Base-by-base conservation (phyloP, 1,139 yeast species). In the Yamadazyma triangularis region DNA sequence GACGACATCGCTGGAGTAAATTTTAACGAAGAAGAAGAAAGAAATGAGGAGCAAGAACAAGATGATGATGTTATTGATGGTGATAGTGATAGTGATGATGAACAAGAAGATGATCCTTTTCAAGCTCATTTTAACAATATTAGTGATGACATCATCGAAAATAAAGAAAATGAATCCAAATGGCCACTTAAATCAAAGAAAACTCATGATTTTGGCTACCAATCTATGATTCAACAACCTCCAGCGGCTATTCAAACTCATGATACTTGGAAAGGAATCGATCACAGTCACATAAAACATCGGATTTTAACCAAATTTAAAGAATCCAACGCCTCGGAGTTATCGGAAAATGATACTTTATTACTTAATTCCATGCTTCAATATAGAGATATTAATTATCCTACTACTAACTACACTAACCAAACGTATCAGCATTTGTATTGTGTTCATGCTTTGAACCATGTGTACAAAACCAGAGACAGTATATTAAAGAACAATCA, bases 401-500 rank as follows among this genome's bases (percentile, higher is more conserved):
- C 94, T 25, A 76, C 76, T 43, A 48, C 44, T 28, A 31, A 45
- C 13, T 57, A 48, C 45, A 53, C 56, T 24, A 67, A 73, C 26
- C 59, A 65, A 1, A 69, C 70, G 26, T 74, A 88, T 46, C 77
- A 80, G 44, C 75, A 74, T 36, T 56, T 86, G 16, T 86, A 85
- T 51, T 56, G 72, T 0, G 49, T 85, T 39, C 98, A 91, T 59
- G 72, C 77, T 3, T 55, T 88, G 35, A 91, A 91, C 48, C 98
- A 91, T 53, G 62, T 91, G 19, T 77, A 70, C 58, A 88, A 88
- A 56, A 86, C 97, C 0, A 72, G 96, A 51, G 96, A 88, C 53
- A 64, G 80, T 18, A 73, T 89, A 14, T 49, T 89, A 42, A 84
- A 83, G 51, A 82, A 91, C 56, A 85, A 81, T 42, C 71, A 73